Base-by-base conservation (phyloP, 108 stramenopile species). In the Craspedostauros australis region DNA sequence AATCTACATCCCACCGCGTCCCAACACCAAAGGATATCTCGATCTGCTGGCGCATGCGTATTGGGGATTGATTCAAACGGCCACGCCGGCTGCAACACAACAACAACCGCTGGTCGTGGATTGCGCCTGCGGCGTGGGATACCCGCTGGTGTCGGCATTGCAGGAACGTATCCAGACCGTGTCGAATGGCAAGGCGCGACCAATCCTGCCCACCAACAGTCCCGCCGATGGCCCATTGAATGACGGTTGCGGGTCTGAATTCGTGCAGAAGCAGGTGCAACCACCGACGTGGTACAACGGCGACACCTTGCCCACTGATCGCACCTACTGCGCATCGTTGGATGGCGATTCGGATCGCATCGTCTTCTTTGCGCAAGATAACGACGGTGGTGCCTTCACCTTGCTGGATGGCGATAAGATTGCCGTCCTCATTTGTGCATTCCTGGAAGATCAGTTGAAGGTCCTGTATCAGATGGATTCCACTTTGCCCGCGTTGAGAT, bases 381-480 rank as follows among this genome's bases (percentile, higher is more conserved):
- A 11, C 48, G 46, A 38, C 29, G 16, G 19, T 8, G n/a, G n/a
- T n/a, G n/a, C n/a, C n/a, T n/a, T n/a, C n/a, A 53, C 51, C 6
- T 69, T 99, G 22, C 61, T 96, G 47, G 98, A 99, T 79, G 98
- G 98, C 4, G 98, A 99, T 54, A 95, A 94, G 62, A 96, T 98
- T 60, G 94, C 97, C 18, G 76, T 74, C 7, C 71, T 98, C 47
- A 63, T 94, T 39, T 87, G 91, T 15, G 60, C 61, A 43, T 95
- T 95, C 53, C 56, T 98, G 54, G 70, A 86, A 54, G 30, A 39
- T 5, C 39, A 57, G 32, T 32, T 46, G 9, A 7, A 41, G n/a
- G 26, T 49, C 23, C 26, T 14, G 2, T 15, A 21, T 0, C 14
- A 28, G 20, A 22, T 11, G 5, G 14, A 0, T 19, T 1, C 1